Conservation (phyloP, 805 yeast species). For the Sungouiozyma intestinalis region DNA sequence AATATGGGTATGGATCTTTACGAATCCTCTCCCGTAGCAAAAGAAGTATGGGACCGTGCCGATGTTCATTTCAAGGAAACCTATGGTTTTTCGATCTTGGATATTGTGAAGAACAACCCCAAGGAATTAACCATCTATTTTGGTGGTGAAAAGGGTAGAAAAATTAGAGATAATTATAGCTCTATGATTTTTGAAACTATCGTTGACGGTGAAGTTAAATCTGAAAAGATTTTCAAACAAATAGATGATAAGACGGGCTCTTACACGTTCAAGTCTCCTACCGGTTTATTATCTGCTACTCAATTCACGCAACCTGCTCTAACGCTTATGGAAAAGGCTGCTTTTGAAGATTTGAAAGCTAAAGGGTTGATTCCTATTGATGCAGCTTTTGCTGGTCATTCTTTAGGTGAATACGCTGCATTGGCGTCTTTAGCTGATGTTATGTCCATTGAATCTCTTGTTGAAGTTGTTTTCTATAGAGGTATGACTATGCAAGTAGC, state of each 20-base stretch:
- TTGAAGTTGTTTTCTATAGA: slow-evolving; percentile 96
- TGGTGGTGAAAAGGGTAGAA: slow-evolving; percentile 96
- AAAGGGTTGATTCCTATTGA: slow-evolving; percentile 92
- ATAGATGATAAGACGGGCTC: slow-evolving; percentile 74
- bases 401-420: slow-evolving; percentile 98
- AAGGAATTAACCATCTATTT: slow-evolving; percentile 90
- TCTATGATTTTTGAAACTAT: slow-evolving; percentile 97
- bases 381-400: slow-evolving; percentile 97
- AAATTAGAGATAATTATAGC: slow-evolving; percentile 86
- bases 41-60: slow-evolving; percentile 95
- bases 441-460: slow-evolving; percentile 95
- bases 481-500: slow-evolving; percentile 99
- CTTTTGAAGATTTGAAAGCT: slow-evolving; percentile 93
- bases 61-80: slow-evolving; percentile 84
- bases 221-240: slow-evolving; percentile 92
- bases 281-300: slow-evolving; percentile 93
- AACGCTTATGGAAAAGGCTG: slow-evolving; percentile 98
- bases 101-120: slow-evolving; percentile 93
- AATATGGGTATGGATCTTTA: slow-evolving; percentile 99
- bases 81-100: slow-evolving; percentile 94
- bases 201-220: slow-evolving; percentile 68
- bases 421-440: slow-evolving; percentile 95
- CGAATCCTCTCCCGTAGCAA: slow-evolving; percentile 82
- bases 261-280: slow-evolving; percentile 81
- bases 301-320: slow-evolving; percentile 99